phyloP scores from a whole-genome alignment of 345 rosid genomes.

The Stellera chamaejasme region DNA sequence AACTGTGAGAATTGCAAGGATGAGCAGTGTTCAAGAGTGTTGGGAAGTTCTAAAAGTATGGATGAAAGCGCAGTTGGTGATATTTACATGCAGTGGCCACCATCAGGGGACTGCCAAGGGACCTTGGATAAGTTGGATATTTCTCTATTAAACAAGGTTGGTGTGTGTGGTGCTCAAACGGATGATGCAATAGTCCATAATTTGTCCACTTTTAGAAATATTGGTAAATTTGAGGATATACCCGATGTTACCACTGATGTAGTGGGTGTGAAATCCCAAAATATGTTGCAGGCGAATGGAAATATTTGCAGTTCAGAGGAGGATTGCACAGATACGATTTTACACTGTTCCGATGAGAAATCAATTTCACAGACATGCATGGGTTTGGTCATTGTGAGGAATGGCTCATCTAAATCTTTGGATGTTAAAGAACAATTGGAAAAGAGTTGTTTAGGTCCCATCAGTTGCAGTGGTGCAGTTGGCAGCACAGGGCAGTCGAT shows the following conservation, averaged over 20 bases:
- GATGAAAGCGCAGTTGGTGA: neutral
- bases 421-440: slow-evolving; percentile 17
- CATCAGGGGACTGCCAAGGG: slow-evolving; percentile 14
- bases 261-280: slow-evolving; percentile 19
- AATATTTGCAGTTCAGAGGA: slow-evolving; percentile 16
- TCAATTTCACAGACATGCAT: slow-evolving; percentile 10
- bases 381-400: slow-evolving; percentile 14
- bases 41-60: slow-evolving; percentile 11
- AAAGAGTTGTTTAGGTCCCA: slow-evolving; percentile 17
- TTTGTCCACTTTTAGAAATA: slow-evolving; percentile 12
- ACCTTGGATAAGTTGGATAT: slow-evolving; percentile 16
- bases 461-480: slow-evolving; percentile 23
- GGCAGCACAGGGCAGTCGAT: slow-evolving; percentile 20
- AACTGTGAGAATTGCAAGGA: slow-evolving; percentile 9
- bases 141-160: slow-evolving; percentile 17
- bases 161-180: slow-evolving; percentile 17
- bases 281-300: slow-evolving; percentile 18
- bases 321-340: slow-evolving; percentile 16
- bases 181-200: slow-evolving; percentile 11
- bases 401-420: slow-evolving; percentile 23
- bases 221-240: slow-evolving; percentile 23
- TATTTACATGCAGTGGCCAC: slow-evolving; percentile 1
- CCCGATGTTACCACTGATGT: slow-evolving; percentile 23
- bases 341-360: slow-evolving; percentile 11
- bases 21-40: slow-evolving; percentile 12